These are phyloP conservation scores for Rhododendron ferrugineum DNA, from an alignment of 148 eudicot species.

Conservation along the genomic window DNA sequence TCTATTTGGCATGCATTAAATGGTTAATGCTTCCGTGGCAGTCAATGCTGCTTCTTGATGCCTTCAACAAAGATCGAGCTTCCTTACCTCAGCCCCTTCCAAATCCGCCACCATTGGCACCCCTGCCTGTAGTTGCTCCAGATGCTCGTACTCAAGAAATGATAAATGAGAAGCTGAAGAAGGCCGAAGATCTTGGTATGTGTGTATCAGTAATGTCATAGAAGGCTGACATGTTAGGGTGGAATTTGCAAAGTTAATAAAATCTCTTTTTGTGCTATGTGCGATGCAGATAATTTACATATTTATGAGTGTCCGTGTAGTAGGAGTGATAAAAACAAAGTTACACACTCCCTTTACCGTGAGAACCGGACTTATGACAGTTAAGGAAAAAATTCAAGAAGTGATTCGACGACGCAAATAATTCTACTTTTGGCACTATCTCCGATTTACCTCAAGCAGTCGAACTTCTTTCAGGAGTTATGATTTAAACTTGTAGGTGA, in stretches of 20 bases:
- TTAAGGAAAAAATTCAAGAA: not conserved
- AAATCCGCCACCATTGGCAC: slow-evolving; percentile 67
- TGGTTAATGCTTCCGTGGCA: slow-evolving; percentile 21
- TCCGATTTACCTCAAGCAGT: not conserved
- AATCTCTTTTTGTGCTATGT: not conserved
- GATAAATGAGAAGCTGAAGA: slow-evolving; percentile 96
- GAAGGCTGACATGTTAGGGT: not conserved
- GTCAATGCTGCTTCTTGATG: slow-evolving; percentile 92
- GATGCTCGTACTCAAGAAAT: slow-evolving; percentile 94
- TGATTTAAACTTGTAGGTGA: not conserved
- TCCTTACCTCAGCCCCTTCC: slow-evolving; percentile 85
- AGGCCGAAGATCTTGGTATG: slow-evolving; percentile 91
- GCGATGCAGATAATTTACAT: not conserved
- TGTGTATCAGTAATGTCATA: slow-evolving; percentile 1
- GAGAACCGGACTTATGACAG: not conserved
- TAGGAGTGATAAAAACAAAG: not conserved
- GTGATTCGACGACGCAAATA: not conserved
- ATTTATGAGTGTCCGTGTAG: not conserved
- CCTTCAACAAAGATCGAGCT: slow-evolving; percentile 94
- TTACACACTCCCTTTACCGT: not conserved
- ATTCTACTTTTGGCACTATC: not conserved
- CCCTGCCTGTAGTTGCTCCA: slow-evolving; percentile 60
- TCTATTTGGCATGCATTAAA: not conserved
- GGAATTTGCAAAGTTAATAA: not conserved
- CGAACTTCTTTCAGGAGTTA: not conserved